phyloP scores from a whole-genome alignment of 495 filamentous ascomycete genomes.

The Talaromyces stipitatus region DNA sequence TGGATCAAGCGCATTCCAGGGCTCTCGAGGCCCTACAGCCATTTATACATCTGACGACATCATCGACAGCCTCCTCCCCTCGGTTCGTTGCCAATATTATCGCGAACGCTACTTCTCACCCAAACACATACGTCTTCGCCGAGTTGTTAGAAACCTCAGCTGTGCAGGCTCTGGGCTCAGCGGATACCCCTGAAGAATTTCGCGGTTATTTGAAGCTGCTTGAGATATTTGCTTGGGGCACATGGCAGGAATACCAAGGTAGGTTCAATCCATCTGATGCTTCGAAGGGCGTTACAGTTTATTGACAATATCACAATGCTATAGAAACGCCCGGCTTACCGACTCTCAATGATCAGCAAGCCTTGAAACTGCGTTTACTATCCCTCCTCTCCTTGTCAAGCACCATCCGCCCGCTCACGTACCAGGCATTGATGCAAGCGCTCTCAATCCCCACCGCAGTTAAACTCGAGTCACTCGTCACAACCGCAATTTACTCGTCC shows the following conservation, averaged over 20 bases:
- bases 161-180: constrained; percentile 60
- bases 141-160: constrained; percentile 81
- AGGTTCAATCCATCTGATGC: constrained; percentile 7
- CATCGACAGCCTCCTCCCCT: constrained; percentile 62
- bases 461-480: constrained; percentile 84
- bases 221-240: constrained; percentile 90
- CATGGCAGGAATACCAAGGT: constrained; percentile 71
- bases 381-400: constrained; percentile 71
- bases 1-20: constrained; percentile 71
- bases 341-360: constrained; percentile 60
- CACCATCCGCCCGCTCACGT: constrained; percentile 60
- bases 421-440: constrained; percentile 53
- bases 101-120: constrained; percentile 74
- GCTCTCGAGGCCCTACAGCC: constrained; percentile 83
- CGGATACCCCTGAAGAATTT: constrained; percentile 40
- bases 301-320: not conserved
- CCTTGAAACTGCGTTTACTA: constrained; percentile 82
- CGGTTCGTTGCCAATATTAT: constrained; percentile 81
- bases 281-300: too few relatives aligned
- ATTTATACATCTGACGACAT: constrained; percentile 80
- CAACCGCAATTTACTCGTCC: constrained; percentile 78
- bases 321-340: constrained; percentile 57
- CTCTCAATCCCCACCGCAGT: constrained; percentile 61
- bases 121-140: constrained; percentile 89
- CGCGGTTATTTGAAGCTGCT: constrained; percentile 61